Base-by-base conservation (phyloP, 2,329 filamentous ascomycete genomes). In the Fusarium verticillioides region DNA sequence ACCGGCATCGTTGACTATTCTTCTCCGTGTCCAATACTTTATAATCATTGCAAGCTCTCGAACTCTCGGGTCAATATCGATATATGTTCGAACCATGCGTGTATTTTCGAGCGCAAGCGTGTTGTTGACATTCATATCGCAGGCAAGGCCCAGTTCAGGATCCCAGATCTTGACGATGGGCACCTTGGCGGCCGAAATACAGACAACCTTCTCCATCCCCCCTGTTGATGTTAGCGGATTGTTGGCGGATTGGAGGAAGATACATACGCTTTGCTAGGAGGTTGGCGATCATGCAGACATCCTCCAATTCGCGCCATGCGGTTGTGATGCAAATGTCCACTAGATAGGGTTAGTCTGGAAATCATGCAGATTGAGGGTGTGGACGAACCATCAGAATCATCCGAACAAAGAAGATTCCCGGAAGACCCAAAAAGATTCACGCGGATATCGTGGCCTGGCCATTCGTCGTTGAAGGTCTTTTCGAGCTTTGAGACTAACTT, bases 131-230 rank as follows among this genome's bases (percentile, higher is more conserved):
- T 99, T 99, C 92, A 99, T 96, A 81, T 99, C 96, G 82, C 95
- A 98, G 21, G 95, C 93, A 57, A 99, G 87, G 73, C 92, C 87
- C 64, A 98, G 86, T 81, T 97, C 94, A 7, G 96, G 96, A 81
- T 99, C 96, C 95, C 96, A 99, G 63, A 97, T 94, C 85, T 98
- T 98, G 76, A 99, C 96, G 79, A 99, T 99, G 8, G 96, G 96
- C 19, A 99, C 96, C 83, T 98, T 98, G 67, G 96, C 96, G 46
- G 93, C 94, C 34, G 94, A 94, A 59, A 98, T 94, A 81, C 96
- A 99, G 30, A 98, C 93, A 3, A 99, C 95, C 78, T 94, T 94
- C 82, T 98, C 90, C 96, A 99, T 99, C 43, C 96, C 96, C 85
- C 94, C 96, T 97, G 78, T 46, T 23, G 9, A 36, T 69, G 81